Conservation (phyloP, 805 yeast species). For the Ogataea haglerorum region DNA sequence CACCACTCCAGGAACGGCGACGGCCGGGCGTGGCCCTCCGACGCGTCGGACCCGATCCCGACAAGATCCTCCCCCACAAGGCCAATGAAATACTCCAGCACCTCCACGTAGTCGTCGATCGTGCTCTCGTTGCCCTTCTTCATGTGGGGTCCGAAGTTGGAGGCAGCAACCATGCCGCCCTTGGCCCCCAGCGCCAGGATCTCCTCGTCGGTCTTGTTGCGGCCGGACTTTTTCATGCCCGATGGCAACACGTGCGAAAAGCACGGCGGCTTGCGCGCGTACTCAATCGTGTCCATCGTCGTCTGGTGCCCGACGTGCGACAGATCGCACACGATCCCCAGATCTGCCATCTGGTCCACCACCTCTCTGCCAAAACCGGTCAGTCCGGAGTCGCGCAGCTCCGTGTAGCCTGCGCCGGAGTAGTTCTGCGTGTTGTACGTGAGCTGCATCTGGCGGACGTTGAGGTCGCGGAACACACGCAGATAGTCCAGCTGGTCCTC, state of each 20-base stretch:
- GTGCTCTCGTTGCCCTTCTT: conserved; percentile 29
- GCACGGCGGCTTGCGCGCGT: conserved; percentile 32
- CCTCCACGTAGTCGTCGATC: conserved; percentile 44
- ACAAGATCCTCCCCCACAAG: conserved; percentile 47
- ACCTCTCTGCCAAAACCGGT: conserved; percentile 39
- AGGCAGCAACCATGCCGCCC: conserved; percentile 23
- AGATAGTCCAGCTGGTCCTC: conserved; percentile 21
- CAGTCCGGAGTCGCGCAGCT: conserved; percentile 34
- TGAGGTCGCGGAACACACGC: conserved; percentile 18
- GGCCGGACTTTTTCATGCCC: conserved; percentile 17
- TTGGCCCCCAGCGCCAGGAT: conserved; percentile 19
- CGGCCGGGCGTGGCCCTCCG: conserved; percentile 26
- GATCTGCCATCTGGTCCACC: conserved; percentile 44
- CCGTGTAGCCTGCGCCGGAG: conserved; percentile 23
- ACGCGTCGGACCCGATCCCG: conserved; percentile 47
- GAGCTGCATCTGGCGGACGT: conserved; percentile 19
- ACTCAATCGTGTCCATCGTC: conserved; percentile 37
- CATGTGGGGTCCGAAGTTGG: conserved; percentile 23
- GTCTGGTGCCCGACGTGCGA: conserved; percentile 47
- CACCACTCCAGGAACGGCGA: conserved; percentile 23
- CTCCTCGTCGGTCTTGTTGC: conserved; percentile 22
- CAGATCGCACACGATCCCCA: conserved; percentile 49
- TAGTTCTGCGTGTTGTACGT: conserved; percentile 22
- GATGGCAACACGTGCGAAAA: conserved; percentile 21
- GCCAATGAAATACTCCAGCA: conserved; percentile 38